Base-by-base conservation (phyloP, 1,139 yeast genomes). In the Diutina mesorugosa region DNA sequence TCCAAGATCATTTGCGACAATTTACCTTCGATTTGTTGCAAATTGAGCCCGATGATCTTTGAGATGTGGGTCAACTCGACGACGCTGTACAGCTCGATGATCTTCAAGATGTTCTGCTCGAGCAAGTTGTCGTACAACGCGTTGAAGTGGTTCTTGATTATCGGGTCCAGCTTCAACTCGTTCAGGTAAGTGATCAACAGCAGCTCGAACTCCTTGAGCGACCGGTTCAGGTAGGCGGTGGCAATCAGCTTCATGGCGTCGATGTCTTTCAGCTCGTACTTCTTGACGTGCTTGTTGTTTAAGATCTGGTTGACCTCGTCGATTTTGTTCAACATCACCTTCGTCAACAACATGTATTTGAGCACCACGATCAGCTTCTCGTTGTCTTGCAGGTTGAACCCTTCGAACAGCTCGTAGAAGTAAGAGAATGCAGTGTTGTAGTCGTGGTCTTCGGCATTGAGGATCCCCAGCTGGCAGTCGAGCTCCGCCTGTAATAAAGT, bases 191-290 rank as follows among this genome's bases (percentile, higher is more conserved):
- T 77, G 58, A 82, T 78, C 62, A 95, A 76, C 6, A 95, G 86
- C 35, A 79, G 74, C 71, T 95, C 98, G 65, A 95, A 90, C 63
- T 93, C 97, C 67, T 88, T 84, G 65, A 95, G 79, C 7, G 97
- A 89, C 71, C 97, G 83, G 70, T 93, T 85, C 52, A 90, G 80
- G 69, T 91, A 91, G 2, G 99, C 97, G 47, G 83, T 79, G 1
- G 98, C 89, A 62, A 95, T 89, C 3, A 96, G 87, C 67, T 86
- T 88, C 96, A 93, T 91, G 50, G 98, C 97, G 65, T 93, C 98
- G 57, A 80, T 79, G 59, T 81, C 84, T 57, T 69, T 71, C 6
- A 91, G 87, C 61, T 88, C 85, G 70, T 85, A 91, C 67, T 89
- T 89, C 60, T 81, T 77, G 29, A 90, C 93, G 62, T 88, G 84